Conservation (phyloP, 352 stramenopile genomes). For the Elongisporangium anandrum region DNA sequence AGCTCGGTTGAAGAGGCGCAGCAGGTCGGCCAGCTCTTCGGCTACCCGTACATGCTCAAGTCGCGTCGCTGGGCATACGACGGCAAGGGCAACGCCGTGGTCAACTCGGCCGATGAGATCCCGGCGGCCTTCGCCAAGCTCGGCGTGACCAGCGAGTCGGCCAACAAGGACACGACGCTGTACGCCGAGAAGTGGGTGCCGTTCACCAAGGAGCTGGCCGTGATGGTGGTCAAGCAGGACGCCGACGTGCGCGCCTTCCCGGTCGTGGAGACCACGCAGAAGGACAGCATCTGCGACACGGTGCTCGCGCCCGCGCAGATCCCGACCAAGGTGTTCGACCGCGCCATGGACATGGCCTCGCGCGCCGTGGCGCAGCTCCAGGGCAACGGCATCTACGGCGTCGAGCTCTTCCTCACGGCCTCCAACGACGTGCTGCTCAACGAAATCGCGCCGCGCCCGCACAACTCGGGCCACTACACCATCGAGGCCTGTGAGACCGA, state of each 20-base stretch:
- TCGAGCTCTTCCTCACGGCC: slow-evolving; percentile 96
- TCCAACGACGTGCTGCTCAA: slow-evolving; percentile 92
- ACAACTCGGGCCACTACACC: slow-evolving; percentile 99
- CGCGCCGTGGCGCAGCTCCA: slow-evolving; percentile 73
- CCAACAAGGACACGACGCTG: slow-evolving; percentile 18
- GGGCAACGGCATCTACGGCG: slow-evolving; percentile 93
- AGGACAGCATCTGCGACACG: slow-evolving; percentile 96
- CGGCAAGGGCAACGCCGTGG: slow-evolving; percentile 95
- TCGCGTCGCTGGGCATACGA: slow-evolving; percentile 95
- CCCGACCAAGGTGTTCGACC: slow-evolving; percentile 22
- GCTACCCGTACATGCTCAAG: slow-evolving; percentile 99
- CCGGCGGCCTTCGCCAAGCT: slow-evolving; percentile 79
- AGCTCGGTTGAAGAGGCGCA: slow-evolving; percentile 34
- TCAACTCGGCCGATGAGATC: slow-evolving; percentile 79
- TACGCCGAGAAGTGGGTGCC: slow-evolving; percentile 98
- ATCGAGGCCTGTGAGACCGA: slow-evolving; percentile 96
- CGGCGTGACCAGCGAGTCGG: slow-evolving; percentile 27
- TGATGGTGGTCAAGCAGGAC: slow-evolving; percentile 93
- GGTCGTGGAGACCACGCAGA: slow-evolving; percentile 96
- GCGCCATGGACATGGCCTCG: slow-evolving; percentile 55
- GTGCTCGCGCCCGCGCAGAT: slow-evolving; percentile 91
- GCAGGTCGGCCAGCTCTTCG: slow-evolving; percentile 51
- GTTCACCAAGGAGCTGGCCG: slow-evolving; percentile 95
- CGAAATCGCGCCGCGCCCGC: slow-evolving; percentile 95
- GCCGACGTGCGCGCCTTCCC: slow-evolving; percentile 89